phyloP scores from a whole-genome alignment of 2,329 filamentous ascomycete genomes.

The Thermochaetoides dissita region DNA sequence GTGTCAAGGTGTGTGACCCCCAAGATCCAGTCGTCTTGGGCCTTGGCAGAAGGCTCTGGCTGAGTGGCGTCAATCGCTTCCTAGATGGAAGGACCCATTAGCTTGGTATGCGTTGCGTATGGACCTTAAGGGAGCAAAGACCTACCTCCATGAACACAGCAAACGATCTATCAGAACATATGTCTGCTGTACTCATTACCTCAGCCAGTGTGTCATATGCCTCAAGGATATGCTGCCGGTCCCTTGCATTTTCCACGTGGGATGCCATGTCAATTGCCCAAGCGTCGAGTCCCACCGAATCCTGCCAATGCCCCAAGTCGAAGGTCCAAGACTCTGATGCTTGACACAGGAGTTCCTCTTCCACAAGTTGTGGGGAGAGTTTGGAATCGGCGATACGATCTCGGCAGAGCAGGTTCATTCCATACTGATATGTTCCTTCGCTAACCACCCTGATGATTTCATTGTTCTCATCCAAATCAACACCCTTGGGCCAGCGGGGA shows the following conservation, averaged over 20 bases:
- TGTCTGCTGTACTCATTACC: slow-evolving; percentile 51
- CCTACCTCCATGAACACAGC: slow-evolving; percentile 25
- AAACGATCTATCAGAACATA: slow-evolving; percentile 37
- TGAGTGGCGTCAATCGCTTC: slow-evolving; percentile 48
- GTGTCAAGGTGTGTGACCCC: slow-evolving; percentile 36
- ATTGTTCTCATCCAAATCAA: slow-evolving; percentile 53
- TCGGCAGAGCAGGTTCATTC: slow-evolving; percentile 64
- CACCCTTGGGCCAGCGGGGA: slow-evolving; percentile 58
- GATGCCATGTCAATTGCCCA: slow-evolving; percentile 17
- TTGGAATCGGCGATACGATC: slow-evolving; percentile 34
- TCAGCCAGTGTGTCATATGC: slow-evolving; percentile 42
- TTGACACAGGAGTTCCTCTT: slow-evolving; percentile 52
- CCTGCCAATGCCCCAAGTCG: slow-evolving; percentile 45
- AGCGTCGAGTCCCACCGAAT: slow-evolving; percentile 23
- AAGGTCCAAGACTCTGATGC: slow-evolving; percentile 55
- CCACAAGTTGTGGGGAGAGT: slow-evolving; percentile 25
- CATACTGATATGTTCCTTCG: slow-evolving; percentile 58
- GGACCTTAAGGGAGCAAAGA: not conserved
- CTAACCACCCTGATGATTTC: slow-evolving; percentile 66
- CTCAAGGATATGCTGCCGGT: slow-evolving; percentile 27
- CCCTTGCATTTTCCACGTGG: too few relatives aligned
- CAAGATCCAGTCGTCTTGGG: slow-evolving; percentile 35
- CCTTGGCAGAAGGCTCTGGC: slow-evolving; percentile 37
- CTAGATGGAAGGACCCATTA: slow-evolving; percentile 15
- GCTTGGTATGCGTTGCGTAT: too few relatives aligned